These are phyloP conservation scores for Fusarium sp. DNA, from an alignment of 2,329 filamentous ascomycete species.

Conservation along the genomic window DNA sequence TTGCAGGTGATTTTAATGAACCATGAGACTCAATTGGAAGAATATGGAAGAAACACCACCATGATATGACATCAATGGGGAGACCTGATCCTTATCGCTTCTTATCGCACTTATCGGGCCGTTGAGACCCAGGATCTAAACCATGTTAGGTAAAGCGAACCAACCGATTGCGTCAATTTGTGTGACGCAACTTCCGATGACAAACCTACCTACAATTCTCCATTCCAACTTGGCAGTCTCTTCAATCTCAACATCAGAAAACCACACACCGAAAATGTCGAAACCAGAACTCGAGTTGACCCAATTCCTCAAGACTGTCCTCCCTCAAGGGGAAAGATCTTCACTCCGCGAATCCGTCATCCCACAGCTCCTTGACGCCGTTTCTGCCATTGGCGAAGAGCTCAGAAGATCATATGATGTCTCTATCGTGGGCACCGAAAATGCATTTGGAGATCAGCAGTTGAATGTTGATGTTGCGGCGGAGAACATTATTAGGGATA, in stretches of 20 bases:
- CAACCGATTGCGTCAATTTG: constrained; percentile 35
- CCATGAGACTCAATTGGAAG: neutral
- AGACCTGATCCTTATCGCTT: neutral
- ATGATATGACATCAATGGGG: constrained; percentile 19
- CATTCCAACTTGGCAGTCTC: neutral
- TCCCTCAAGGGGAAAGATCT: constrained; percentile 40
- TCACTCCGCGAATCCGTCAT: constrained; percentile 59
- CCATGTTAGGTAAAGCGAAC: constrained; percentile 3
- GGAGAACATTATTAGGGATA: constrained; percentile 60
- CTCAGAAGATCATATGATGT: constrained; percentile 60
- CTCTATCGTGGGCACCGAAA: constrained; percentile 60
- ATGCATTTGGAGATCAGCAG: constrained; percentile 69
- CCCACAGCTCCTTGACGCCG: constrained; percentile 58
- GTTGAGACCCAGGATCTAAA: neutral
- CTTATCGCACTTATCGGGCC: constrained; percentile 26
- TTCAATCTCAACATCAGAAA: neutral
- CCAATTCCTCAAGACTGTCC: constrained; percentile 28
- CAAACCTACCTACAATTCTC: neutral
- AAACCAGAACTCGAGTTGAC: constrained; percentile 14
- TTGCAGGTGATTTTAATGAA: no score
- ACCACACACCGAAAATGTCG: constrained; percentile 20
- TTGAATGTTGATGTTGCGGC: constrained; percentile 67
- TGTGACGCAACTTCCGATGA: constrained; percentile 19
- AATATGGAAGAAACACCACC: neutral
- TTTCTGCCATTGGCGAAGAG: constrained; percentile 58